Evolutionary conservation across 202 grass and related monocot genomes (phyloP).

Genomic region (Tripidium arundinaceum): DNA sequence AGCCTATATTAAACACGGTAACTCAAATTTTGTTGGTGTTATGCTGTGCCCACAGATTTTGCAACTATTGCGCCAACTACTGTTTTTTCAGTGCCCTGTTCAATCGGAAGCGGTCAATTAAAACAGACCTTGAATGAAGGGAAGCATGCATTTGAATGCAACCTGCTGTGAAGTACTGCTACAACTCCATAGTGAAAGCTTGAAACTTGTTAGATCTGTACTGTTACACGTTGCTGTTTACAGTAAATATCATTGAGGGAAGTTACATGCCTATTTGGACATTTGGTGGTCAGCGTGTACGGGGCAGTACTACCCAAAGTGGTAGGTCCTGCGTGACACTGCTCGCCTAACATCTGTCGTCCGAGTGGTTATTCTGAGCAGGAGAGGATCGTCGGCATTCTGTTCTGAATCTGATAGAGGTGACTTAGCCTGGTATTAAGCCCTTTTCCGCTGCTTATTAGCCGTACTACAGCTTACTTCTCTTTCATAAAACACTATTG

Average conservation of each 20-base stretch:
- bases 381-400: neutral
- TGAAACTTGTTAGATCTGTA: neutral
- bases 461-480: too few species aligned
- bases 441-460: too few species aligned
- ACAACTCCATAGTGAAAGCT: too few species aligned
- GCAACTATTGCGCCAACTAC: neutral
- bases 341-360: neutral
- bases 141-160: neutral
- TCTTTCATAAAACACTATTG: too few species aligned
- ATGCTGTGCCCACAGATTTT: neutral
- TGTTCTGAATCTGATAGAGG: neutral
- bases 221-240: neutral
- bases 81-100: neutral
- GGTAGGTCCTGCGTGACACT: neutral
- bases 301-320: neutral
- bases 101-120: neutral
- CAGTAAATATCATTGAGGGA: neutral
- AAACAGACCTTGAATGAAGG: neutral
- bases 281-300: neutral
- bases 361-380: neutral
- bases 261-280: neutral
- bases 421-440: neutral
- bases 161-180: too few species aligned
- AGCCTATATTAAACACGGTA: too few species aligned
- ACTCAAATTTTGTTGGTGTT: neutral